phyloP scores from a whole-genome alignment of 306 rosid species.

The Trifolium fragiferum region DNA sequence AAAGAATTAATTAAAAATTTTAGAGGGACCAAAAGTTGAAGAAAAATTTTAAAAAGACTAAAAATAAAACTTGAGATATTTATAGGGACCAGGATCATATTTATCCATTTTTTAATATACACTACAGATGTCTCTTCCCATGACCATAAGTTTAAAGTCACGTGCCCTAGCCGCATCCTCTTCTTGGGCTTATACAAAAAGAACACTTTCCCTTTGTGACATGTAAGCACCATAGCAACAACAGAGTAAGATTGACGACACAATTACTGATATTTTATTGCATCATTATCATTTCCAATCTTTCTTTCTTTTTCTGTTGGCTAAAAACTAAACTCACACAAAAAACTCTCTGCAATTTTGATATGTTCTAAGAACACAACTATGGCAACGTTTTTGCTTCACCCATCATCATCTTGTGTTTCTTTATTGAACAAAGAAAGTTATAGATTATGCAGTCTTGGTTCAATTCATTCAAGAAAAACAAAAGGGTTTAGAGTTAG shows the following conservation, averaged over 20 bases:
- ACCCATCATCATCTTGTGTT: conserved; percentile 52
- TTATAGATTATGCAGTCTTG: conserved; percentile 29
- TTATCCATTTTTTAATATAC: too few species aligned
- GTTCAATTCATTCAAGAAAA: conserved; percentile 42
- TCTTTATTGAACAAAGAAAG: conserved; percentile 42
- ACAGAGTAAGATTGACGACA: neutral
- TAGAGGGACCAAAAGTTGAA: too few species aligned
- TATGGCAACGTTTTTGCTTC: conserved; percentile 55
- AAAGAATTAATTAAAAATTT: too few species aligned
- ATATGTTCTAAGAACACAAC: conserved; percentile 41
- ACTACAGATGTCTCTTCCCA: conserved; percentile 11
- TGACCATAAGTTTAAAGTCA: conserved; percentile 30
- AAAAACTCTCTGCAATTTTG: conserved; percentile 11
- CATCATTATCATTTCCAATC: conserved; percentile 35
- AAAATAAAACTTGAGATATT: too few species aligned
- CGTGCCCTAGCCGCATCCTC: neutral
- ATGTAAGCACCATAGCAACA: conserved; percentile 8
- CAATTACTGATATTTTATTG: conserved; percentile 41
- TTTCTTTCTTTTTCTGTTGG: conserved; percentile 35
- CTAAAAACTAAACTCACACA: conserved; percentile 38
- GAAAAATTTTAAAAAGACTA: too few species aligned
- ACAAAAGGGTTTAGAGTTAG: conserved; percentile 58
- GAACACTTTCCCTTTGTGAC: neutral
- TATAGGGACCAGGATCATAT: too few species aligned
- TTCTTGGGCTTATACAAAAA: conserved; percentile 27